Evolutionary conservation across 495 filamentous ascomycete species (phyloP), one percentile per base, ranked within the genome.

Genomic region (Annulohypoxylon nitens): DNA sequence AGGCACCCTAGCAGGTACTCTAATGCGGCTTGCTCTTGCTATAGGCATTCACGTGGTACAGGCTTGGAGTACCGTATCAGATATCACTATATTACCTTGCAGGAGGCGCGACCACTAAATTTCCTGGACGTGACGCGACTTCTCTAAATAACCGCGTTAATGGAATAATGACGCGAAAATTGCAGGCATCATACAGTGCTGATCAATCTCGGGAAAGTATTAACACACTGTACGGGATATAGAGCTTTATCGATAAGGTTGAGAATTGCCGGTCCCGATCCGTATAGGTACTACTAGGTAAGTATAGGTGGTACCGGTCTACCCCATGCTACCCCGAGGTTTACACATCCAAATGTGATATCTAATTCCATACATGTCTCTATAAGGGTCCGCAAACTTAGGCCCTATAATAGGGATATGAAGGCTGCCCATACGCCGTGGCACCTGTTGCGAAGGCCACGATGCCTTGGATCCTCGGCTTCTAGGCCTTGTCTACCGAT

Each of bases 131-230:
- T 58, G 64, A 75, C 72, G 72, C 72, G 72, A 64, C 63, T 75
- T 64, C 67, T 45, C 26, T 36, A 11, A 16, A 37, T 45, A 73
- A 69, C 67, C 67, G 72, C 67, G 72, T 75, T 69, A 71, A 62
- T 70, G 39, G 33, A 54, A 54, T 70, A 53, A 37, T 71, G 51
- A 75, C 67, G 72, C 72, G 72, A 75, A 37, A 64, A 7, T 60
- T 48, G 23, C 67, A 75, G 67, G 67, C 50, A 69, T 69, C 57
- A 71, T 64, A 70, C 67, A 70, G 71, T 74, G 12, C n/a, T 10
- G 14, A 43, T 10, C 41, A 0, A 8, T 20, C 2, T 53, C 0
- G 16, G 20, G 0, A 20, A 12, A 8, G 0, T 50, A 12, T 3
- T 30, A 30, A 2, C 34, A 41, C 41, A 67, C 62, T 67, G 63